A percentile compares a stretch with the other conserved stretches of the same genome.
Conservation (phyloP, 2,329 filamentous ascomycete genomes). For the Chrysoporthe cubensis region DNA sequence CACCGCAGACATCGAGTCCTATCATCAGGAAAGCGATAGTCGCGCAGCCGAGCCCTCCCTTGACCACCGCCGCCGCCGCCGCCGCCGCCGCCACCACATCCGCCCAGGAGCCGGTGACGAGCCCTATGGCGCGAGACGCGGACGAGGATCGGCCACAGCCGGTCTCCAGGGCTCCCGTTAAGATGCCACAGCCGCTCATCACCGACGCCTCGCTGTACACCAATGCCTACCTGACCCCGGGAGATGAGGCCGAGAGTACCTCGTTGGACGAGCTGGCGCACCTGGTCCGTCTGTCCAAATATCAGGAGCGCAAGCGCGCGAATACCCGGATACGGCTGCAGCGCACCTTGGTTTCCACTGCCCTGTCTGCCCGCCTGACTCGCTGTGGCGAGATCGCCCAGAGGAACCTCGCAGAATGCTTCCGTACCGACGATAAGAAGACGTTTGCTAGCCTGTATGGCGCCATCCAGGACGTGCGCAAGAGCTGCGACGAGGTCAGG, state of each 20-base stretch:
- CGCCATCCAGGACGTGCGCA: constrained; percentile 78
- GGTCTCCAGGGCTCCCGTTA: constrained; percentile 29
- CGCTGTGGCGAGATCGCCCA: constrained; percentile 76
- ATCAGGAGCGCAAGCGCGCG: constrained; percentile 79
- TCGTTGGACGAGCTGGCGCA: constrained; percentile 79
- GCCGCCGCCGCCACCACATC: constrained; percentile 32
- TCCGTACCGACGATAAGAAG: constrained; percentile 78
- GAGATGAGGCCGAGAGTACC: constrained; percentile 67
- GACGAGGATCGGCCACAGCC: constrained; percentile 24
- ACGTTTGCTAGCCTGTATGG: constrained; percentile 75
- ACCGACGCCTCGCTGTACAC: constrained; percentile 69
- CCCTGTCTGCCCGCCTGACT: constrained; percentile 73
- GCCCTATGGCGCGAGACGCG: constrained; percentile 27
- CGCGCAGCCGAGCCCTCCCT: constrained; percentile 46
- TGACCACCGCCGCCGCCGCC: constrained; percentile 34
- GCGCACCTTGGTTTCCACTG: constrained; percentile 74
- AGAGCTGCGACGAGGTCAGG: constrained; percentile 73
- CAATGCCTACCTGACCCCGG: constrained; percentile 62
- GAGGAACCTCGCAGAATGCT: constrained; percentile 76
- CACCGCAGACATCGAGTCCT: constrained; percentile 42
- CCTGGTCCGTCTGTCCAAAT: constrained; percentile 75
- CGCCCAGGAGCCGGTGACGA: constrained; percentile 31
- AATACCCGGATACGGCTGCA: constrained; percentile 75
- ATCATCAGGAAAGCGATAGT: constrained; percentile 54
- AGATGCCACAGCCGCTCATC: constrained; percentile 57